These are phyloP conservation scores for Talaromyces atroroseus DNA, from an alignment of 2,329 filamentous ascomycete species.

Conservation along the genomic window DNA sequence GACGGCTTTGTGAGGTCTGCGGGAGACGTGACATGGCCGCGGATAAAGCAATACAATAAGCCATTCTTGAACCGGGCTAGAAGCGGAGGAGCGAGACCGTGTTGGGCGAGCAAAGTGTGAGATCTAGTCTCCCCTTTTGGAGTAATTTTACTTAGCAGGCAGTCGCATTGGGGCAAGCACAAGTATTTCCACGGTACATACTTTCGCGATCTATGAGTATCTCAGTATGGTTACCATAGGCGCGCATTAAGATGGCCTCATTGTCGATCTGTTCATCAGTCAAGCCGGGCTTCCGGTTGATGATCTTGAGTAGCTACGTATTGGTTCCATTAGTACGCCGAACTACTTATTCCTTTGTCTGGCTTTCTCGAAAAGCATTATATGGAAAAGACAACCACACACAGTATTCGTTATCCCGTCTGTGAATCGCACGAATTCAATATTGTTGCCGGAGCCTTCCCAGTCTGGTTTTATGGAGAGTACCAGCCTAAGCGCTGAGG, in stretches of 20 bases:
- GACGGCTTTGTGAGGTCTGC: constrained; percentile 69
- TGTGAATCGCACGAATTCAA: constrained; percentile 87
- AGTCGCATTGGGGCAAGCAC: constrained; percentile 29
- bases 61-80: constrained; percentile 93
- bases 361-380: neutral
- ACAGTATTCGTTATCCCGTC: constrained; percentile 97
- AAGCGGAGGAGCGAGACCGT: constrained; percentile 77
- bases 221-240: constrained; percentile 91
- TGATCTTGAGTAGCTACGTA: constrained; percentile 47
- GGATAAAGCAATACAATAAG: constrained; percentile 87
- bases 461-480: constrained; percentile 77
- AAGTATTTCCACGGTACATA: constrained; percentile 29
- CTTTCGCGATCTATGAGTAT: constrained; percentile 93
- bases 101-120: constrained; percentile 79
- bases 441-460: constrained; percentile 64
- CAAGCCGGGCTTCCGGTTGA: constrained; percentile 54
- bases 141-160: constrained; percentile 27
- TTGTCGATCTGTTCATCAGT: constrained; percentile 73
- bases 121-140: constrained; percentile 54
- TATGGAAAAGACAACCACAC: constrained; percentile 27
- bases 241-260: constrained; percentile 81
- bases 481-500: constrained; percentile 74
- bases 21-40: constrained; percentile 71
- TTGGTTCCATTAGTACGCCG: constrained; percentile 11
- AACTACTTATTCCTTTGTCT: constrained; percentile 18